Conservation (phyloP, 2,329 filamentous ascomycete genomes). For the Stagonosporopsis chrysanthemi region DNA sequence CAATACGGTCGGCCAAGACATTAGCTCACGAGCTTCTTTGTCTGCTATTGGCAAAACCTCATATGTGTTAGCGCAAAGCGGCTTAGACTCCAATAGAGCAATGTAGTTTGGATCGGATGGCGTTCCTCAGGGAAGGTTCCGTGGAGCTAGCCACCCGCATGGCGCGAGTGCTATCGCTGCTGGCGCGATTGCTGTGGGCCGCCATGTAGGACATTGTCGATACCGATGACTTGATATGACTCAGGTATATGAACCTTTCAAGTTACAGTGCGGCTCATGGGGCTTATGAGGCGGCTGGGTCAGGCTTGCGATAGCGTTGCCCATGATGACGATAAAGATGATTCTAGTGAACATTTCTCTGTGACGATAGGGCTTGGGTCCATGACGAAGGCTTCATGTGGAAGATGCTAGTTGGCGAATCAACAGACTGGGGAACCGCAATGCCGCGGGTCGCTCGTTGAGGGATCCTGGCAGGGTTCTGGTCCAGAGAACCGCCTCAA, state of each 20-base stretch:
- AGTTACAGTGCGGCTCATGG: neutral
- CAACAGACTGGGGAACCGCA: conserved; percentile 2
- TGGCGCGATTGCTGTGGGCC: conserved; percentile 13
- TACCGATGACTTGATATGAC: conserved; percentile 11
- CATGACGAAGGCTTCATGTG: conserved; percentile 5
- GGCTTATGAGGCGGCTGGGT: conserved; percentile 1
- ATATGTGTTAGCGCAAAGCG: conserved; percentile 21
- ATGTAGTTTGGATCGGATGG: conserved; percentile 22
- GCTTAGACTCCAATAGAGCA: conserved; percentile 19
- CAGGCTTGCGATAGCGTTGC: neutral
- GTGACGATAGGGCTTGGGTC: neutral
- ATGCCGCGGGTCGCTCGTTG: conserved; percentile 17
- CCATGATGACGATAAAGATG: neutral
- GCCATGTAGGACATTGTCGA: conserved; percentile 13
- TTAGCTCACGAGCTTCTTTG: conserved; percentile 24
- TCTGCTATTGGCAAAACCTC: conserved; percentile 26
- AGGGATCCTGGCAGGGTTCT: conserved; percentile 16
- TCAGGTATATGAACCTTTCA: neutral
- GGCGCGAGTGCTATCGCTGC: conserved; percentile 24
- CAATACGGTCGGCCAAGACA: conserved; percentile 18
- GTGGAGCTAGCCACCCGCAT: conserved; percentile 20
- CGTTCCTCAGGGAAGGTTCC: conserved; percentile 16
- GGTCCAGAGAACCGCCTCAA: conserved; percentile 18
- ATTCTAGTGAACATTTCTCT: neutral
- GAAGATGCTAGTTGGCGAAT: conserved; percentile 1